phyloP scores from a whole-genome alignment of 441 rosid species.

The Corymbia citriodora region DNA sequence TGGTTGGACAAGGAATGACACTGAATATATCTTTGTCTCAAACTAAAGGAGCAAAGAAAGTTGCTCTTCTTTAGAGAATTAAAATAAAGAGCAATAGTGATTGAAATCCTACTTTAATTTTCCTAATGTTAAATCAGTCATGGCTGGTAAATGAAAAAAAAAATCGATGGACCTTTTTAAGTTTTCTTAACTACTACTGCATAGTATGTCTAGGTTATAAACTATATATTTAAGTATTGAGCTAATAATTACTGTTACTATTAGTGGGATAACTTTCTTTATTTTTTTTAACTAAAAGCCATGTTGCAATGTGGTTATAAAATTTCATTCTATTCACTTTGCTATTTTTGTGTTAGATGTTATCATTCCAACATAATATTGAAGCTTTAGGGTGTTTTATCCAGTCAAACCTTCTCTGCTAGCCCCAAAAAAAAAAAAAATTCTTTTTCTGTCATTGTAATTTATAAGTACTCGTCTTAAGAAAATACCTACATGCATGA shows the following conservation, averaged over 20 bases:
- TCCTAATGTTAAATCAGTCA: neutral
- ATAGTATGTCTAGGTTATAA: neutral
- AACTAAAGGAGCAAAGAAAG: neutral
- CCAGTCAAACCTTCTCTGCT: fast-evolving
- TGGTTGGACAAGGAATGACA: neutral
- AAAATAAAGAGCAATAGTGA: neutral
- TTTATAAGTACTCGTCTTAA: neutral
- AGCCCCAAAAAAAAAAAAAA: neutral
- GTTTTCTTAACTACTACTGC: neutral
- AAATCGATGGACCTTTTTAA: neutral
- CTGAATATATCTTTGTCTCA: neutral
- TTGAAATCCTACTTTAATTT: neutral
- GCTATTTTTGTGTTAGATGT: neutral
- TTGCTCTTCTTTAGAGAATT: neutral
- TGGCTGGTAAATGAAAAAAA: neutral
- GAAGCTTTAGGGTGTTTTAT: neutral
- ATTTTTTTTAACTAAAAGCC: no score
- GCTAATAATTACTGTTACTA: neutral
- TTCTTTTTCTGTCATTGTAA: neutral
- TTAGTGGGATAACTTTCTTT: neutral
- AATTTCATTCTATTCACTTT: neutral
- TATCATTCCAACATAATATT: neutral
- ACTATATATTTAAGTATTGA: neutral
- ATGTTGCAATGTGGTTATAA: neutral
- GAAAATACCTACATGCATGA: neutral